Conservation (phyloP, 371 early-diverging fungal genomes). For the Actinomortierella ambigua region DNA sequence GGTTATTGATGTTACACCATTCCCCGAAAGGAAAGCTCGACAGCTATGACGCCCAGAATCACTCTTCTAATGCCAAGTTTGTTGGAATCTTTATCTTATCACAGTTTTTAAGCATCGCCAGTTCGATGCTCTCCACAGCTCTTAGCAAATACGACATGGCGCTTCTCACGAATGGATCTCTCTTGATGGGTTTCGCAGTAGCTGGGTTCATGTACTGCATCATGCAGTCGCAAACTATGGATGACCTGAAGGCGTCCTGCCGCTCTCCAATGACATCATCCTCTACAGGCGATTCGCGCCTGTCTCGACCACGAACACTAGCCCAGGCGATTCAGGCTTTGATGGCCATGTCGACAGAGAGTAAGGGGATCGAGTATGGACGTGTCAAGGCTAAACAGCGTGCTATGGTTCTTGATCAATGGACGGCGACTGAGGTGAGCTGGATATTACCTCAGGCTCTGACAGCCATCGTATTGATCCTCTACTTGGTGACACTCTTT, state of each 20-base stretch:
- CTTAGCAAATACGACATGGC: conserved; percentile 47
- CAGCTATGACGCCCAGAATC: too few relatives aligned
- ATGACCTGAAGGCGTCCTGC: conserved; percentile 27
- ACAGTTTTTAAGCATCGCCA: conserved; percentile 36
- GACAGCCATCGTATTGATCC: conserved; percentile 36
- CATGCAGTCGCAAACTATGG: conserved; percentile 23
- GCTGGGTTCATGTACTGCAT: conserved; percentile 33
- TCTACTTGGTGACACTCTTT: conserved; percentile 62
- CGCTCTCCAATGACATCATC: conserved; percentile 6
- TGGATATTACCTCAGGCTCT: conserved; percentile 38
- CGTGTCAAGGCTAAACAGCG: too few relatives aligned
- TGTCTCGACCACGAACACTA: too few relatives aligned
- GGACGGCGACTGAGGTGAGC: conserved; percentile 25
- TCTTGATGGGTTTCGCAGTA: conserved; percentile 42
- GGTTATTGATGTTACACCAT: too few relatives aligned
- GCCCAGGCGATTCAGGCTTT: too few relatives aligned
- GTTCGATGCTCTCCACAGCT: conserved; percentile 45
- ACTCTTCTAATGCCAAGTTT: too few relatives aligned
- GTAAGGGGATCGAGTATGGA: too few relatives aligned
- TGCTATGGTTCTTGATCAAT: too few relatives aligned
- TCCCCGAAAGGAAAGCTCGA: background rate
- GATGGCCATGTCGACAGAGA: too few relatives aligned
- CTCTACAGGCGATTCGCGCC: too few relatives aligned
- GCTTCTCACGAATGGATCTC: conserved; percentile 34
- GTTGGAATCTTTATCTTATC: background rate